Percentiles rank a stretch among this genome's conserved stretches.
These are phyloP conservation scores for Hymenotorrendiella dingleyae DNA, from an alignment of 2,329 filamentous ascomycete genomes.

Conservation along the genomic window DNA sequence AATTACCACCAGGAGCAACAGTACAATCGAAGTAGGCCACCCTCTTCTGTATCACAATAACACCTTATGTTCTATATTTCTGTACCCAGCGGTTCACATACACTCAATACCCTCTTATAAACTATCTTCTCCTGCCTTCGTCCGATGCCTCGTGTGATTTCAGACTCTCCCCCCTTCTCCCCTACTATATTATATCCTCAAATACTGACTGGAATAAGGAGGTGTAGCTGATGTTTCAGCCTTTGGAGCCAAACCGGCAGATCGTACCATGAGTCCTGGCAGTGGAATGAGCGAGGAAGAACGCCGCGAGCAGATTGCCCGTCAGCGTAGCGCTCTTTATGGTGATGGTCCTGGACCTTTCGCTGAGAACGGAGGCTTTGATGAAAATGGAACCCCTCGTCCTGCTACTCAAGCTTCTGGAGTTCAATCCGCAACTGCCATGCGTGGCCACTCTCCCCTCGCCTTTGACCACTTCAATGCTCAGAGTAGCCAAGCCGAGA, in stretches of 20 bases:
- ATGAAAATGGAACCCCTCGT: conserved; percentile 60
- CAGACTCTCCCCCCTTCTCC: conserved; percentile 10
- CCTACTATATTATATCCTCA: conserved; percentile 21
- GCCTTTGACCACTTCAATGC: conserved; percentile 64
- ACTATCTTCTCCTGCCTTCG: conserved; percentile 31
- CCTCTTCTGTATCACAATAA: conserved; percentile 64
- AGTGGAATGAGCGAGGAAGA: conserved; percentile 88
- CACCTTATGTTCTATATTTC: conserved; percentile 22
- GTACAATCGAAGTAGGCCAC: conserved; percentile 97
- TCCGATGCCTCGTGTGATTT: conserved; percentile 35
- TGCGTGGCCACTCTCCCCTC: conserved; percentile 74
- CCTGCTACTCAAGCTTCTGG: conserved; percentile 60
- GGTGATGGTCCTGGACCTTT: conserved; percentile 67
- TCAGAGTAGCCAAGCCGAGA: conserved; percentile 28
- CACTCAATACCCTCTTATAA: conserved; percentile 31
- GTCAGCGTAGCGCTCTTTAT: conserved; percentile 91
- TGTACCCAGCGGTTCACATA: conserved; percentile 30
- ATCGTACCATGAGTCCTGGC: conserved; percentile 77
- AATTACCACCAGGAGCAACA: conserved; percentile 99
- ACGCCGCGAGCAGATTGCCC: conserved; percentile 89
- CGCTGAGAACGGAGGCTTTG: conserved; percentile 61
- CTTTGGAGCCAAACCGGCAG: conserved; percentile 68
- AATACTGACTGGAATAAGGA: conserved; percentile 40
- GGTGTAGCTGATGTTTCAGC: conserved; percentile 62
- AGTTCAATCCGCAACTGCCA: conserved; percentile 53